These are phyloP conservation scores for Beta lomatogona DNA, from an alignment of 179 eudicot species.

Conservation along the genomic window DNA sequence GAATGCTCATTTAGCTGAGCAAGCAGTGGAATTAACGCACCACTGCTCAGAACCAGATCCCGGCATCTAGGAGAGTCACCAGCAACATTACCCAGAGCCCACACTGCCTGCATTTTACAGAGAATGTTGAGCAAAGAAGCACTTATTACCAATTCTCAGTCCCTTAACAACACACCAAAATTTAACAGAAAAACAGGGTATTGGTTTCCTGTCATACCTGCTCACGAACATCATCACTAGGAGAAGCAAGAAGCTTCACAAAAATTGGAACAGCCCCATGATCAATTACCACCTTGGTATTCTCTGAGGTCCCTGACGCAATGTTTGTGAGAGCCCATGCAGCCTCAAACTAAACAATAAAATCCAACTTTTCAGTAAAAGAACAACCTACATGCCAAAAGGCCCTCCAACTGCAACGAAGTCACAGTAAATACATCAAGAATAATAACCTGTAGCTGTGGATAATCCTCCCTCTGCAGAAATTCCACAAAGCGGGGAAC, in stretches of 20 bases:
- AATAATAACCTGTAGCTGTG: slow-evolving; percentile 79
- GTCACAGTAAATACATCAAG: not conserved
- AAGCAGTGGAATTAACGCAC: slow-evolving; percentile 48
- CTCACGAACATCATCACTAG: slow-evolving; percentile 93
- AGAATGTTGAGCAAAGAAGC: not conserved
- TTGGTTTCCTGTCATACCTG: slow-evolving; percentile 49
- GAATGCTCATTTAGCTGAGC: slow-evolving; percentile 61
- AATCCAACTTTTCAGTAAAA: not conserved
- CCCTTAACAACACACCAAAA: not conserved
- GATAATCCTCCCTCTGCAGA: slow-evolving; percentile 82
- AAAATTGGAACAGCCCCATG: slow-evolving; percentile 89
- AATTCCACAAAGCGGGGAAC: slow-evolving; percentile 89
- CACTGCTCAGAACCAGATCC: slow-evolving; percentile 62
- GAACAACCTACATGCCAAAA: not conserved
- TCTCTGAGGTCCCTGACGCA: slow-evolving; percentile 93
- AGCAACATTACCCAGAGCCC: slow-evolving; percentile 80
- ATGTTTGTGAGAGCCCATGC: slow-evolving; percentile 95
- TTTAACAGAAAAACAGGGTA: not conserved
- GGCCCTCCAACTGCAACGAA: not conserved
- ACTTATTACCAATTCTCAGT: not conserved
- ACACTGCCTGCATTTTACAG: slow-evolving; percentile 52
- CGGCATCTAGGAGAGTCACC: slow-evolving; percentile 72
- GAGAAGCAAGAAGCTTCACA: slow-evolving; percentile 87
- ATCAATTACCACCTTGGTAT: slow-evolving; percentile 83
- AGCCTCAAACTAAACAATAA: slow-evolving; percentile 54